Conservation (phyloP, 2,329 filamentous ascomycete genomes). For the Pezicula radicicola region DNA sequence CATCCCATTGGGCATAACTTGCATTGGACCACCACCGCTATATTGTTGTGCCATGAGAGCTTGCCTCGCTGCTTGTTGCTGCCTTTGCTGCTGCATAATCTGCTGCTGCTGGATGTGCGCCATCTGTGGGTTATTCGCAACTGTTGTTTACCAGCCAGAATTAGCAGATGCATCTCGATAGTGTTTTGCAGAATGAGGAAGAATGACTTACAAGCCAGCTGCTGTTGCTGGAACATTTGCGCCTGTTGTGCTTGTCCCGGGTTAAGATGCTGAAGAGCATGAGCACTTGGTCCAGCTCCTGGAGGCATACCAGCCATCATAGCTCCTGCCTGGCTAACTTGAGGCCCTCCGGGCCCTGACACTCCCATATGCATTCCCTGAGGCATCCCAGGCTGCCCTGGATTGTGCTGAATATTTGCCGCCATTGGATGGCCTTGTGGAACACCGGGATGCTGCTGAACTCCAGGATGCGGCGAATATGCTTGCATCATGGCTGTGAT, state of each 20-base stretch:
- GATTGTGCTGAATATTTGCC: slow-evolving; percentile 49
- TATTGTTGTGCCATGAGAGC: slow-evolving; percentile 52
- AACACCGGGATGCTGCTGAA: slow-evolving; percentile 69
- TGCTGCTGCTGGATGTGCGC: slow-evolving; percentile 52
- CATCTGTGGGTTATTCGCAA: slow-evolving; percentile 31
- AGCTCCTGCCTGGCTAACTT: slow-evolving; percentile 66
- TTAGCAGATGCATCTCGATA: neutral
- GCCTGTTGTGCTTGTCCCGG: slow-evolving; percentile 40
- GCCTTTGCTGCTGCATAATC: slow-evolving; percentile 47
- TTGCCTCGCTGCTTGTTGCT: slow-evolving; percentile 40
- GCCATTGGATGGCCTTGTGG: slow-evolving; percentile 54
- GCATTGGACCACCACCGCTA: slow-evolving; percentile 48
- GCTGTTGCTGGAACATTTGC: slow-evolving; percentile 42
- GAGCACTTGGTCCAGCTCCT: slow-evolving; percentile 57
- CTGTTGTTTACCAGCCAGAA: slow-evolving; percentile 13
- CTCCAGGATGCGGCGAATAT: slow-evolving; percentile 68
- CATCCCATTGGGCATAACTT: slow-evolving; percentile 52
- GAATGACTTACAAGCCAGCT: slow-evolving; percentile 25
- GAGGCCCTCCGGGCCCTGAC: slow-evolving; percentile 65
- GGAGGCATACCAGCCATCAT: slow-evolving; percentile 78
- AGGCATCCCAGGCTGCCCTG: slow-evolving; percentile 64
- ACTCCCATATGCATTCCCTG: slow-evolving; percentile 74
- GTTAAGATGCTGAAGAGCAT: slow-evolving; percentile 70
- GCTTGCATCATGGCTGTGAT: slow-evolving; percentile 63
- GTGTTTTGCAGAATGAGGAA: neutral